Base-by-base conservation (phyloP, 805 yeast genomes). In the Zygosaccharomyces gambellarensis region DNA sequence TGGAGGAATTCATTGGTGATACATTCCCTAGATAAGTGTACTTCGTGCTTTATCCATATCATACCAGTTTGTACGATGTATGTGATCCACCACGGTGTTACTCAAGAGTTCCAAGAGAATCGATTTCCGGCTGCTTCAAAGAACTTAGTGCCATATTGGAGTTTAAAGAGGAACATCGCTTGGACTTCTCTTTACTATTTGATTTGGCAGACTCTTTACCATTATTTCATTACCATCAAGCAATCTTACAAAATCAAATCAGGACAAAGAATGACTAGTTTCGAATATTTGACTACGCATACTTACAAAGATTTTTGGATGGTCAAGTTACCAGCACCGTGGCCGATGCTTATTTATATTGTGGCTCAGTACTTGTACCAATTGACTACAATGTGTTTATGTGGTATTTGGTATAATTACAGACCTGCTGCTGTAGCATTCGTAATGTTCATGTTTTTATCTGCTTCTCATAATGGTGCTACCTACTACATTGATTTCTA, bases 1-100 rank as follows among this genome's bases (percentile, higher is more conserved):
- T 92, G 98, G 99, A 76, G 96, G 58, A 92, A 92, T 65, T 90
- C 97, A 5, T 73, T 92, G 48, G 98, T 92, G 7, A 73, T 92
- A 43, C 99, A 92, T 63, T 83, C 92, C 10, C 78, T 92, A 52
- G 99, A 92, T 56, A 92, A 92, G 67, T 88, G 90, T 12, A 94
- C 98, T 1, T 82, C 92, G 19, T 83, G 95, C 2, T 86, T 89
- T 60, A 92, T 92, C 54, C 99, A 92, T 63, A 75, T 94, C 11
- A 77, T 88, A 70, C 99, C 99, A 1, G 96, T 97, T 0, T 79
- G 83, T 19, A 84, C 90, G 2, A 77, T 90, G 79, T 90, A 87
- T 70, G 89, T 87, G 28, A 82, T 94, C 39, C 87, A 88, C 5
- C 97, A 90, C 71, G 85, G 84, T 56, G 62, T 87, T n/a, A 73